Base-by-base conservation (phyloP, 352 stramenopile species). In the Plasmopara halstedii region DNA sequence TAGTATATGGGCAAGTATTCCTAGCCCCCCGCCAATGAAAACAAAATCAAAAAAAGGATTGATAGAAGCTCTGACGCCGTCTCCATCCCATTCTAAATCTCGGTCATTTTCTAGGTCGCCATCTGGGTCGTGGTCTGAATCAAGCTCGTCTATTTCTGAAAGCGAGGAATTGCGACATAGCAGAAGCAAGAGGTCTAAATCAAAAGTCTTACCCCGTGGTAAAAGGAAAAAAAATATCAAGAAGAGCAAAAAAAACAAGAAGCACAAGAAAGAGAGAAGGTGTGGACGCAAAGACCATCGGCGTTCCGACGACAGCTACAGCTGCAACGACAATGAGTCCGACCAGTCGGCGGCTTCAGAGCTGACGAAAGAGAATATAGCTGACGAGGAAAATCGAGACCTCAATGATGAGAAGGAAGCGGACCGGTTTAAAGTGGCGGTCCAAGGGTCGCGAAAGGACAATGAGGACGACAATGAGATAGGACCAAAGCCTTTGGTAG, bases 381-480 rank as follows among this genome's bases (percentile, higher is more conserved):
- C 20, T 1, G 60, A 46, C 19, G 35, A 41, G 11, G 59, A 56
- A 3, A 56, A 43, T 40, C 43, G 18, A 13, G 40, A 42, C 8
- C 53, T 18, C 22, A 59, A 62, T 6, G 83, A 94, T 8, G 64
- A 73, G 2, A 59, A 60, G 7, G 87, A 97, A 70, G 83, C 82
- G 0, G 59, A 68, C 43, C 82, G 88, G 38, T 96, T 97, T 57
- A 97, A 96, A 53, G 64, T 67, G 7, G 85, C 80, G 0, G 85
- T 97, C 3, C 87, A 98, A 55, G 66, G 67, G 9, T 34, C 50
- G 8, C 67, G 50, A 4, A 53, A 73, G 1, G 56, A 83, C 4
- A 73, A 78, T 2, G 81, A 95, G 2, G 82, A 95, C 7, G 74
- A 94, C 13, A 73, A 88, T 2, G 86, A 94, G 14, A 91, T 96